A percentile compares a stretch with the other conserved stretches of the same genome.
phyloP scores from a whole-genome alignment of 2,329 filamentous ascomycete genomes.

The Cladophialophora chaetospira region DNA sequence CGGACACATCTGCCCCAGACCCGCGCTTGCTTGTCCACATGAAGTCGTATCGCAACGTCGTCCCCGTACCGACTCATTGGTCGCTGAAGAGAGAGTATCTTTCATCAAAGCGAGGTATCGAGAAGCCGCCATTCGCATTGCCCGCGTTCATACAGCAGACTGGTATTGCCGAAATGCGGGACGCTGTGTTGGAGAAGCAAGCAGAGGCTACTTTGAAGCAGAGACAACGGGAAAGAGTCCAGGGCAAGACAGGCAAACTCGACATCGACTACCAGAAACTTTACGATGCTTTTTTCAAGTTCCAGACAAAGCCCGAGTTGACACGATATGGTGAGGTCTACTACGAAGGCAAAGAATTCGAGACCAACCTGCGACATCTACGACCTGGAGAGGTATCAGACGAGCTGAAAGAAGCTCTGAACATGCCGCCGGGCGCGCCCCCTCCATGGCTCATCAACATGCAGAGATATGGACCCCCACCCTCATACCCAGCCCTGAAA shows the following conservation, averaged over 20 bases:
- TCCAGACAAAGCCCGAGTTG: slow-evolving; percentile 92
- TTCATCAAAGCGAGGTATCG: slow-evolving; percentile 93
- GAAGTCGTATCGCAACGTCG: slow-evolving; percentile 92
- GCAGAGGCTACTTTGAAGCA: slow-evolving; percentile 89
- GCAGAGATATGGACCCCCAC: slow-evolving; percentile 88
- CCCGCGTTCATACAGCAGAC: slow-evolving; percentile 98
- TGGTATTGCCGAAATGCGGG: slow-evolving; percentile 96
- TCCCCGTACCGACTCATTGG: slow-evolving; percentile 93
- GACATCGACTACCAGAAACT: slow-evolving; percentile 99
- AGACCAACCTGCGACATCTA: slow-evolving; percentile 89
- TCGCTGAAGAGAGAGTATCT: slow-evolving; percentile 95
- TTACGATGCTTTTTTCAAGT: slow-evolving; percentile 97
- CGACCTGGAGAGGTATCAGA: slow-evolving; percentile 89
- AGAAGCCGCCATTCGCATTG: slow-evolving; percentile 89
- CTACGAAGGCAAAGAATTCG: slow-evolving; percentile 97
- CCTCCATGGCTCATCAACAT: slow-evolving; percentile 98
- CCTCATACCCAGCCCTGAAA: slow-evolving; percentile 92
- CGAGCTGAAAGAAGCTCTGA: slow-evolving; percentile 85
- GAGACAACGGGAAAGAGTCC: slow-evolving; percentile 90
- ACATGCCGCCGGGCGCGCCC: slow-evolving; percentile 88
- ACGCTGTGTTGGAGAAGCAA: slow-evolving; percentile 93
- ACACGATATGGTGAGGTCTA: slow-evolving; percentile 98
- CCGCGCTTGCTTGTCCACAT: slow-evolving; percentile 88
- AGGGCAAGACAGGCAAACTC: slow-evolving; percentile 93
- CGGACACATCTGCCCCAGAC: slow-evolving; percentile 87